These are phyloP conservation scores for Friedmanniomyces simplex DNA, from an alignment of 495 filamentous ascomycete genomes.

Conservation along the genomic window DNA sequence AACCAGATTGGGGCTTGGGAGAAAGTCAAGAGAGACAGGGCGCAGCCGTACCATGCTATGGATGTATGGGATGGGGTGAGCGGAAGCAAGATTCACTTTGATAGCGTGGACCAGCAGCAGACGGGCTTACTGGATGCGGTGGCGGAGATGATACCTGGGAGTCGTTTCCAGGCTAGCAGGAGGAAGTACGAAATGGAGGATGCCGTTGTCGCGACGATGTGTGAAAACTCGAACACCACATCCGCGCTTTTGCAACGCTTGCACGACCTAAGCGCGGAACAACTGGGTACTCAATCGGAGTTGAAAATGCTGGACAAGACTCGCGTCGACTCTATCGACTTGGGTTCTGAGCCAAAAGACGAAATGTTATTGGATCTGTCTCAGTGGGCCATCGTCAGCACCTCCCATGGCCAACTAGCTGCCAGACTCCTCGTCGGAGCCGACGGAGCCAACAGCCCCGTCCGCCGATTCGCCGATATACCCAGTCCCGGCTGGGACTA, in stretches of 20 bases:
- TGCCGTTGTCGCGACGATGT: conserved; percentile 83
- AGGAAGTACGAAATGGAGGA: conserved; percentile 5
- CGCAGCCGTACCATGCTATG: conserved; percentile 88
- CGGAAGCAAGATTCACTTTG: conserved; percentile 77
- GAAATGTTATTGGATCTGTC: conserved; percentile 50
- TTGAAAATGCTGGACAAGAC: conserved; percentile 63
- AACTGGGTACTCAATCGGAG: not conserved
- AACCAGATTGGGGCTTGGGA: conserved; percentile 70
- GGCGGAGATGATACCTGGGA: conserved; percentile 18
- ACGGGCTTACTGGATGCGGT: conserved; percentile 11
- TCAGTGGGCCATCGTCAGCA: conserved; percentile 73
- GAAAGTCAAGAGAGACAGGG: conserved; percentile 56
- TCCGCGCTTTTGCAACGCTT: conserved; percentile 62
- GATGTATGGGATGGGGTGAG: conserved; percentile 93
- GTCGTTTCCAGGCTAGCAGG: conserved; percentile 6
- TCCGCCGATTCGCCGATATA: conserved; percentile 81
- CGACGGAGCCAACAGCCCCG: conserved; percentile 89
- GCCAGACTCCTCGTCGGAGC: conserved; percentile 85
- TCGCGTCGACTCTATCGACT: conserved; percentile 62
- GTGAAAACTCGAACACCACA: conserved; percentile 83
- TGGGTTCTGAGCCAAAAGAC: conserved; percentile 58
- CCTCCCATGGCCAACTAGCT: conserved; percentile 52
- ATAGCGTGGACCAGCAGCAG: conserved; percentile 40
- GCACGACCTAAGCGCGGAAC: conserved; percentile 46
- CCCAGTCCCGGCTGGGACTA: conserved; percentile 87